These are phyloP conservation scores for Ogataea glucozyma DNA, from an alignment of 805 yeast species.

Conservation along the genomic window DNA sequence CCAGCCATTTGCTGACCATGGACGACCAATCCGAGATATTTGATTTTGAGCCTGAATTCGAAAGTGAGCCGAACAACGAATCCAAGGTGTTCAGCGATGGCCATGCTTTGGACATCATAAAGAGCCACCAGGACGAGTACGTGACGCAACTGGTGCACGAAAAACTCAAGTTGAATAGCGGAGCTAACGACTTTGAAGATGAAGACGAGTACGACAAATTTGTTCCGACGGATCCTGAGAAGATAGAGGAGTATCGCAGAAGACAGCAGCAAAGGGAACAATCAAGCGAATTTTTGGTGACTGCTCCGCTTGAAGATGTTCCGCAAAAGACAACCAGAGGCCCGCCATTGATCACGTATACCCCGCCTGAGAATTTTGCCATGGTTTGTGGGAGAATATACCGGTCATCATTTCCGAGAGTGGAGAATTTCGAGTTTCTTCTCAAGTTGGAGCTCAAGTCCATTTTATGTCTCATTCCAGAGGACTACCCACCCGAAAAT, in stretches of 20 bases:
- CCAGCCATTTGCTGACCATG: constrained; percentile 11
- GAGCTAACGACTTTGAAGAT: constrained; percentile 20
- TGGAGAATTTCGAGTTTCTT: constrained; percentile 76
- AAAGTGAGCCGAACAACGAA: constrained; percentile 19
- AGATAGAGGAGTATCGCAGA: constrained; percentile 22
- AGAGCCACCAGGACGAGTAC: constrained; percentile 15
- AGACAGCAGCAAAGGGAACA: constrained; percentile 5
- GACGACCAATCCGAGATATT: constrained; percentile 26
- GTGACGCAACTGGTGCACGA: constrained; percentile 13
- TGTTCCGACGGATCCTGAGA: constrained; percentile 29
- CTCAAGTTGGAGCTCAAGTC: constrained; percentile 64
- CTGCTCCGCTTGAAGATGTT: constrained; percentile 3
- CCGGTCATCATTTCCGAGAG: constrained; percentile 86
- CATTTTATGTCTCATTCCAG: constrained; percentile 84
- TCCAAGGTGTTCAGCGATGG: constrained; percentile 21
- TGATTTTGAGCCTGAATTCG: constrained; percentile 26
- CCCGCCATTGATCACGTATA: constrained; percentile 21
- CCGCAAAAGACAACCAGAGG: constrained; percentile 2
- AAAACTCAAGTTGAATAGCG: constrained; percentile 2
- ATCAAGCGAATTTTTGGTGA: constrained; percentile 4
- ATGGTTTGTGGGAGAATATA: constrained; percentile 78
- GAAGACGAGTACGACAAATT: constrained; percentile 35
- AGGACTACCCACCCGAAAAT: constrained; percentile 84
- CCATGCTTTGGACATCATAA: constrained; percentile 17
- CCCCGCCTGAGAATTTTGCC: constrained; percentile 91